Evolutionary conservation across 2,329 filamentous ascomycete species (phyloP).

Genomic region (Fusarium redolens): DNA sequence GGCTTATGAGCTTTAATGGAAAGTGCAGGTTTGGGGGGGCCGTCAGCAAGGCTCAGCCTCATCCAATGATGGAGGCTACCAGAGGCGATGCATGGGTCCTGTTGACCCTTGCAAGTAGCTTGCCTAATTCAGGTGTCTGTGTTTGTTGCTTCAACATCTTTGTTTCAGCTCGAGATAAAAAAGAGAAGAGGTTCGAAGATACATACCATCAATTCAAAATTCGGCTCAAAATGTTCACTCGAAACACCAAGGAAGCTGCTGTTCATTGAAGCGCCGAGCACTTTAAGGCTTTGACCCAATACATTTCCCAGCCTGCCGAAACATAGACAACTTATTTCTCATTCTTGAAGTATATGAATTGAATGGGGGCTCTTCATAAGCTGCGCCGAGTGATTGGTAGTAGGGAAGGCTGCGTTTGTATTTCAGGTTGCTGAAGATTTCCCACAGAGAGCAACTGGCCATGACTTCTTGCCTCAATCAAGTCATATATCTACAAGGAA

Average conservation of each 20-base stretch:
- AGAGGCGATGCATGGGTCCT: background rate
- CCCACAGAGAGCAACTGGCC: rapidly evolving
- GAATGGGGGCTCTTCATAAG: background rate
- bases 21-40: background rate
- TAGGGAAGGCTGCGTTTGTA: background rate
- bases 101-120: background rate
- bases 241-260: no score
- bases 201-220: background rate
- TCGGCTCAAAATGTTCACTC: background rate
- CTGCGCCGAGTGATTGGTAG: background rate
- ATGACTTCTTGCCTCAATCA: background rate
- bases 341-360: no score
- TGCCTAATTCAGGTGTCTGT: background rate
- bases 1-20: constrained; percentile 1
- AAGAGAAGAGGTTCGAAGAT: background rate
- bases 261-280: background rate
- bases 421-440: background rate
- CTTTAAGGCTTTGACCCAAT: background rate
- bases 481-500: constrained; percentile 58
- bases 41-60: background rate
- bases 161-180: background rate
- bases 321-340: no score
- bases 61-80: background rate
- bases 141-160: background rate
- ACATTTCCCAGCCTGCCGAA: no score